Evolutionary conservation across 148 eudicot species (phyloP), one percentile per base, ranked within the genome.

Genomic region (Diospyros lotus): DNA sequence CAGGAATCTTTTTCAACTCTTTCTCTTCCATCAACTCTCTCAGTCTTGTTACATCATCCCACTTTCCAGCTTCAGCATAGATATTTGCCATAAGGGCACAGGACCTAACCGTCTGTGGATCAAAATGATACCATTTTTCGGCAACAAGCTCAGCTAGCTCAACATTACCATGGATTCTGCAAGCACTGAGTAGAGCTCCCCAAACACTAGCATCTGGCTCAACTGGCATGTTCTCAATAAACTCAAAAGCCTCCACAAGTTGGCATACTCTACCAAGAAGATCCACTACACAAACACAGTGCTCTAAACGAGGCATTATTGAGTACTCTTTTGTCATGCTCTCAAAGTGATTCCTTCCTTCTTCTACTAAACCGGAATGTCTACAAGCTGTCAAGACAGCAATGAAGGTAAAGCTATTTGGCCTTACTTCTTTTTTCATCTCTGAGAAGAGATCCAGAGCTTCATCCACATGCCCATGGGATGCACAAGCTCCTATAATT

Each of bases 141-240:
- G 87, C 83, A 9, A 84, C 78, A 56, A 54, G 66, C 40, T 81
- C 73, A 44, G 89, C 97, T 59, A 92, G 69, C 77, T 84, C 80
- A 4, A 77, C 76, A 71, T 87, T 80, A 80, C 75, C 85, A 77
- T 89, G 83, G 66, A 85, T 84, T 74, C 80, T 84, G 68, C 90
- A 88, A 42, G 89, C 97, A 73, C 90, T 78, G 71, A 92, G 84
- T 75, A 85, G 53, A 64, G 86, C 82, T 76, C 80, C 84, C 84
- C 80, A 82, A 55, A 85, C 76, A 69, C 58, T 82, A 55, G 18
- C 75, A 65, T 80, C 80, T 50, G 86, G 82, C 79, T 76, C 62
- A 46, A 76, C 74, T 4, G 84, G 76, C 84, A 85, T 82, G 39
- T 48, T 68, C 43, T 80, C 42, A 43, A 82, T 83, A 54, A 82